Conservation (phyloP, 164 flowering plant genomes). For the Euptelea pleiosperma region DNA sequence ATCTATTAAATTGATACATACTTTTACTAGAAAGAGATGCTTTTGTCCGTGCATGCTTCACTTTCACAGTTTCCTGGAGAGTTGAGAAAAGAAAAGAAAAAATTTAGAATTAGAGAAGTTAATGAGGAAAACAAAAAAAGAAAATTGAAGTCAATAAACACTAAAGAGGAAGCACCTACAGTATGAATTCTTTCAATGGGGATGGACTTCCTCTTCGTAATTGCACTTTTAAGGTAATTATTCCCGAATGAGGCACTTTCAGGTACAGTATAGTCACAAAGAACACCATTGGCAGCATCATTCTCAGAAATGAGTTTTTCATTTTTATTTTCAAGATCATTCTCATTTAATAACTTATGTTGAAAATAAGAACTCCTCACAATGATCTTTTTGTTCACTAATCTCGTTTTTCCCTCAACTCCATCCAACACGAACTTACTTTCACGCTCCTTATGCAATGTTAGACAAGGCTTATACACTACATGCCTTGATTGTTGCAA, state of each 20-base stretch:
- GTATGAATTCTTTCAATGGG: constrained; percentile 15
- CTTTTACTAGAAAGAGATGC: constrained; percentile 24
- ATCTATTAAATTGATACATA: constrained; percentile 18
- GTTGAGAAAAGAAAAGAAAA: background rate
- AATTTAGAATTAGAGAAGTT: background rate
- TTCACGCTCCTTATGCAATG: constrained; percentile 32
- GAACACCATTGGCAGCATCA: constrained; percentile 7
- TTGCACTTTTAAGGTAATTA: constrained; percentile 12
- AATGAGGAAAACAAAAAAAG: background rate
- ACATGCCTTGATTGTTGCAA: constrained; percentile 26
- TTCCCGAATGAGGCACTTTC: constrained; percentile 13
- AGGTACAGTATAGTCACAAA: constrained; percentile 10
- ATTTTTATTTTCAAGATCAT: constrained; percentile 22
- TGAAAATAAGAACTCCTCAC: constrained; percentile 62
- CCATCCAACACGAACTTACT: constrained; percentile 15
- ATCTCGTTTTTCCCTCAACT: constrained; percentile 27
- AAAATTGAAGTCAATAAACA: constrained; percentile 3
- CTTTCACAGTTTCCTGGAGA: constrained; percentile 35
- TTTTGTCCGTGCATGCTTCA: constrained; percentile 23
- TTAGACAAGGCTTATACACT: constrained; percentile 36
- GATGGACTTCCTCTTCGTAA: constrained; percentile 40
- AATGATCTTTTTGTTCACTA: constrained; percentile 28
- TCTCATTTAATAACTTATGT: constrained; percentile 28
- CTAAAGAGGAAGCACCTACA: constrained; percentile 27
- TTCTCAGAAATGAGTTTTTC: constrained; percentile 21